Evolutionary conservation across 345 rosid genomes (phyloP), one percentile per base, ranked within the genome.

Genomic region (Aquilaria yunnanensis): DNA sequence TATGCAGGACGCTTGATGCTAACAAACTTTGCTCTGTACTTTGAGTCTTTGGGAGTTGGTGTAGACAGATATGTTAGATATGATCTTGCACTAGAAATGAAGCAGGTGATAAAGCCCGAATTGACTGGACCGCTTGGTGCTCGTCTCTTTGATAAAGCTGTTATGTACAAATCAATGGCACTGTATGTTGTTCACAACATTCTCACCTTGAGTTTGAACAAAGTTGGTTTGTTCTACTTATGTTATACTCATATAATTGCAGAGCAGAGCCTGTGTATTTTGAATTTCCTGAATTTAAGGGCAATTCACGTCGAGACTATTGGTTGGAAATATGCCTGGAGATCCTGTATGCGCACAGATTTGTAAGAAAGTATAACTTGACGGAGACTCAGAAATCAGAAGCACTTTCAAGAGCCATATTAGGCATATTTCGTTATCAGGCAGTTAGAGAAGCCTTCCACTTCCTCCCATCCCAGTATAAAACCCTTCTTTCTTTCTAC

Each of bases 111-210:
- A 64, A 93, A 78, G 76, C 92, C 98, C 55, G 98, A 89, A 72
- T 68, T 87, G 74, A 93, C 97, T 54, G 98, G 96, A 62, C 98
- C 96, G 43, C 64, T 89, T 79, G 98, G 97, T 61, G 96, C 97
- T 78, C 92, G 98, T 60, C 82, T 93, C 59, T 93, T 93, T 70
- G 97, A 93, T 73, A 93, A 88, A 75, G 98, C 97, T 66, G 89
- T 93, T 71, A 85, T 89, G 96, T 93, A 85, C 88, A 89, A 84
- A 62, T 93, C 98, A 34, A 60, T 68, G 71, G 60, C 74, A 29
- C 64, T 83, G 98, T 92, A 85, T 56, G 96, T 83, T 66, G 50
- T 72, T 73, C 60, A 48, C 61, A 32, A 56, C 57, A 34, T 51
- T 68, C 46, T 60, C 49, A 52, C 32, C 37, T 54, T 43, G 47